Evolutionary conservation across 1,284 basidiomycete species (phyloP).

Genomic region (Ceratobasidium sp.): DNA sequence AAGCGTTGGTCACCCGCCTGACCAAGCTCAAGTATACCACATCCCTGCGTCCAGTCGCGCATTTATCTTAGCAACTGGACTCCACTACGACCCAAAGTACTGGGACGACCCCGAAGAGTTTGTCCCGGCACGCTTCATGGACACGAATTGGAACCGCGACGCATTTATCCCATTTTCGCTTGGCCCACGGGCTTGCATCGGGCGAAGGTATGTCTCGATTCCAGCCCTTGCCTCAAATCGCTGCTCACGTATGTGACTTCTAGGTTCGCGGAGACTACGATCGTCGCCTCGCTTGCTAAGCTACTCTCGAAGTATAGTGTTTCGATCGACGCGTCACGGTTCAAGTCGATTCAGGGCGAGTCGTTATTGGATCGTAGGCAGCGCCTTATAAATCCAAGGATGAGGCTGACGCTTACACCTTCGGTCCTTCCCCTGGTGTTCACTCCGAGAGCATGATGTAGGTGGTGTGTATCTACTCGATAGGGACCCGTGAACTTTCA

Average conservation of each 20-base stretch:
- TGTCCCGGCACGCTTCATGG: constrained; percentile 26
- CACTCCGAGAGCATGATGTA: neutral
- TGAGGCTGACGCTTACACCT: neutral
- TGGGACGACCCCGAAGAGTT: constrained; percentile 44
- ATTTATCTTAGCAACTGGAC: neutral
- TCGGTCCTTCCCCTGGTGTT: neutral
- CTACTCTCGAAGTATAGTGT: constrained; percentile 17
- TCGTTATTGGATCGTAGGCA: constrained; percentile 3
- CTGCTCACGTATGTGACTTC: no score
- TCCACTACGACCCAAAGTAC: constrained; percentile 28
- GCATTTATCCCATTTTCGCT: constrained; percentile 42
- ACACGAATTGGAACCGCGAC: constrained; percentile 41
- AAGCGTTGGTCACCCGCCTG: no score
- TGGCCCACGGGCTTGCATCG: constrained; percentile 39
- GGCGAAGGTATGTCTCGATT: constrained; percentile 24
- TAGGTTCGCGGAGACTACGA: constrained; percentile 33
- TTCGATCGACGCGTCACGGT: neutral
- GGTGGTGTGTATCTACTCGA: no score
- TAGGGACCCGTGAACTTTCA: no score
- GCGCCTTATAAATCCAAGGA: neutral
- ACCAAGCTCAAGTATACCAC: neutral
- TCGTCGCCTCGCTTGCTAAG: neutral
- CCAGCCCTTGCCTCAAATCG: neutral
- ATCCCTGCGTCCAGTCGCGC: neutral
- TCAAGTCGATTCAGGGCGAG: neutral